Base-by-base conservation (phyloP, 1,284 basidiomycete genomes). In the Leccinum solheimii region DNA sequence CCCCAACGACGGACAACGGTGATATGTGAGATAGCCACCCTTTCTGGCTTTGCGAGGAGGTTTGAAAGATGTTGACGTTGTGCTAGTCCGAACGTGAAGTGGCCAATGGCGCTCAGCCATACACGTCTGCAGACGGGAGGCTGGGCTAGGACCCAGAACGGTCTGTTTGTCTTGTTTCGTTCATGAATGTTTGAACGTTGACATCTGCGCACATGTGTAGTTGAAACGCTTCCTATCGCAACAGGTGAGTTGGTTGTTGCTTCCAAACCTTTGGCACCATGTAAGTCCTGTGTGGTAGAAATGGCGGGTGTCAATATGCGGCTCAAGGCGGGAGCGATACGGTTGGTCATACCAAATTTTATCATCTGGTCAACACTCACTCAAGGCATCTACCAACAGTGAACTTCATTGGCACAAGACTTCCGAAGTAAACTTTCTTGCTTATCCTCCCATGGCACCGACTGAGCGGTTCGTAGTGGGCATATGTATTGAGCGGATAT, bases 401-500 rank as follows among this genome's bases (percentile, higher is more conserved):
- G 84, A 86, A 68, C 71, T 86, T 53, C 85, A 86, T 62, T 86
- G 84, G 84, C 85, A 86, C 49, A 57, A 23, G 59, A 85, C 83
- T 3, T 78, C 83, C 32, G 90, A 91, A 58, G 66, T 69, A 36
- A 53, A 13, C 3, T 16, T 26, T 45, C 4, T 49, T 9, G 4
- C 5, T 8, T 13, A 3, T 30, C 26, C 9, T 49, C 1, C 30
- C 49, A 49, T 14, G 21, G 2, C 19, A 49, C 21, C 48, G 5
- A 49, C 21, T 26, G 48, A 65, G 32, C 3, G 2, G 19, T n/a
- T 34, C 36, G 5, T 13, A 69, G 83, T 90, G 87, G 88, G 85
- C 84, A 1, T 90, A 88, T 63, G 80, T 90, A 19, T 68, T 90
- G 50, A 85, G 81, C 69, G 88, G 89, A 30, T 77, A 77, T 9